These are phyloP conservation scores for Lyophyllum semitale DNA, from an alignment of 768 basidiomycete species.

Conservation along the genomic window DNA sequence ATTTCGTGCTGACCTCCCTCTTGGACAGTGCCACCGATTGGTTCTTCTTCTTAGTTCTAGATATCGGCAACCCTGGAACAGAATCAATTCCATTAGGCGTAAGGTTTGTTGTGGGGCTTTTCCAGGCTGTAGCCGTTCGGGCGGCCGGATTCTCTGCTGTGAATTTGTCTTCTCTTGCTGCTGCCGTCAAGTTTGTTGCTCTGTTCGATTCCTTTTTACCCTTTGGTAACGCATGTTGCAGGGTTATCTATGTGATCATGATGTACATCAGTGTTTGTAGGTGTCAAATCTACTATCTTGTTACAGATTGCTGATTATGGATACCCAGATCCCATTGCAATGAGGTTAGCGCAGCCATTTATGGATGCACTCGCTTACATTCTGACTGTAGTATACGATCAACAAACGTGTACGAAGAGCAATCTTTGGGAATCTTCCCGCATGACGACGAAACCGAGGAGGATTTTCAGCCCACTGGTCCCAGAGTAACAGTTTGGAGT, in stretches of 20 bases:
- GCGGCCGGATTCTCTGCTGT: conserved; percentile 89
- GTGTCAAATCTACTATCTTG: conserved; percentile 27
- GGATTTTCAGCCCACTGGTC: conserved; percentile 43
- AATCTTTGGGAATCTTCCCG: conserved; percentile 79
- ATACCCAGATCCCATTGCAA: conserved; percentile 68
- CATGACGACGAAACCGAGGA: conserved; percentile 50
- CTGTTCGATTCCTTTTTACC: not conserved
- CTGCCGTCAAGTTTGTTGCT: conserved; percentile 78
- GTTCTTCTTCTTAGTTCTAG: conserved; percentile 86
- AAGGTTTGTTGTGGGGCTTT: conserved; percentile 70
- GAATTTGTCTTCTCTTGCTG: conserved; percentile 70
- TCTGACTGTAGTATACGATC: conserved; percentile 68
- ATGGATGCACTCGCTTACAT: not conserved
- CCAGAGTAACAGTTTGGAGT: conserved; percentile 69
- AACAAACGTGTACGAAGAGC: conserved; percentile 94
- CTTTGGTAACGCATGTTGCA: conserved; percentile 27
- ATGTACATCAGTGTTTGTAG: conserved; percentile 88
- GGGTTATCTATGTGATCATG: conserved; percentile 88
- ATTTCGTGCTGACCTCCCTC: not conserved
- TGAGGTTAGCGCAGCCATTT: conserved; percentile 54
- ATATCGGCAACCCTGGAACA: conserved; percentile 77
- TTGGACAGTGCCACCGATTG: conserved; percentile 75
- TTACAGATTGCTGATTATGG: not conserved
- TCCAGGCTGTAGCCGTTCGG: conserved; percentile 82
- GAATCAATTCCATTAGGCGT: conserved; percentile 68